Percentiles rank a stretch among this genome's conserved stretches.
phyloP scores from a whole-genome alignment of 129 eudicot species.

The Gnaphalium uliginosum region DNA sequence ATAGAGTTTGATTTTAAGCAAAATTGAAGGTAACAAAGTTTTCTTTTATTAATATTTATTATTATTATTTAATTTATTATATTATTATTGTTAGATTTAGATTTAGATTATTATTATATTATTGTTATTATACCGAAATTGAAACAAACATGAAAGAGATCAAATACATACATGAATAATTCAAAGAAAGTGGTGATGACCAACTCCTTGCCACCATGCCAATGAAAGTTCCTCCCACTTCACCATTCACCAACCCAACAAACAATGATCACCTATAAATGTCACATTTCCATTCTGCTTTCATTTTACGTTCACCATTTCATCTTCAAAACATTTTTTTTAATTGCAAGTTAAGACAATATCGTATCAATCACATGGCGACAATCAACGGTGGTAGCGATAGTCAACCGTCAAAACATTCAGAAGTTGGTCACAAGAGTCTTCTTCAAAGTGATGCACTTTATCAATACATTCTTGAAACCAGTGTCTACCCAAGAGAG shows the following conservation, averaged over 20 bases:
- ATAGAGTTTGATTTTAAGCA: too few relatives aligned
- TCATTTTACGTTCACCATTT: background rate
- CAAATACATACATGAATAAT: background rate
- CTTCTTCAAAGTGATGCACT: slow-evolving; percentile 66
- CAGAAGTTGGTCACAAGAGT: slow-evolving; percentile 64
- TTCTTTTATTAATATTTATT: too few relatives aligned
- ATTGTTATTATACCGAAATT: too few relatives aligned
- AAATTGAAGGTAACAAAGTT: too few relatives aligned
- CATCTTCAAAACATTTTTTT: background rate
- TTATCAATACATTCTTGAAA: slow-evolving; percentile 59
- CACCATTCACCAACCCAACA: background rate
- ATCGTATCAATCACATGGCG: background rate
- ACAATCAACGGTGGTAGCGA: background rate
- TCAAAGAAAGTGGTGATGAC: slow-evolving; percentile 1
- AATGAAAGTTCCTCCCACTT: background rate
- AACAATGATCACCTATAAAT: background rate
- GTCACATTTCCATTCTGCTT: background rate
- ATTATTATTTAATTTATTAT: too few relatives aligned
- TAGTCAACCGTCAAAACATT: slow-evolving; percentile 40
- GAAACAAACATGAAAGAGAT: too few relatives aligned
- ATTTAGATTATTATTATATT: too few relatives aligned
- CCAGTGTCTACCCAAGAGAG: slow-evolving; percentile 62
- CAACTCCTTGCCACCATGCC: background rate
- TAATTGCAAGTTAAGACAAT: background rate
- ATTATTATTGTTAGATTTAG: too few relatives aligned